Evolutionary conservation across 2,329 filamentous ascomycete species (phyloP), one percentile per base, ranked within the genome.

Genomic region (Grosmannia penicillata): DNA sequence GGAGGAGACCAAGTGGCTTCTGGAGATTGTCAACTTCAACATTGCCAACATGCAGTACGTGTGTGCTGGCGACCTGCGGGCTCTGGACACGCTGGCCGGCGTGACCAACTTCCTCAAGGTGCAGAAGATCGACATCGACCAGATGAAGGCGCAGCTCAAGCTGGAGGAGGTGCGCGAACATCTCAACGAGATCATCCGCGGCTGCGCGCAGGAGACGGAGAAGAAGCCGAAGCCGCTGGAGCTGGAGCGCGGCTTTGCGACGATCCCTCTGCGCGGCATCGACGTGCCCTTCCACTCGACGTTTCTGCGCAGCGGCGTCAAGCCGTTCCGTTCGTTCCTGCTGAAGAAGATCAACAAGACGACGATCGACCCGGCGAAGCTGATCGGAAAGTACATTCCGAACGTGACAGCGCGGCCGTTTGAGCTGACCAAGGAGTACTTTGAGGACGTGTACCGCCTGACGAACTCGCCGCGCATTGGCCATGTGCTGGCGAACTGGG

Each of bases 321-420:
- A 98, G 72, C 91, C 93, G 33, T 98, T 98, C 85, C 76, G 91
- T 49, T 89, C 80, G 32, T 98, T 98, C 75, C 62, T 98, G 56
- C 79, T 96, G 51, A 98, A 96, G 82, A 98, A 98, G 75, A 96
- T 98, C 66, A 86, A 96, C 72, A 94, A 93, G 76, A 95, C 87
- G 19, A 93, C 83, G 38, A 96, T 98, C 58, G 91, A 98, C 58
- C 91, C 91, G 6, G 82, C 83, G 58, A 96, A 96, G 71, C 66
- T 98, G 53, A 73, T 98, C 49, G 91, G 91, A 53, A 98, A 98
- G 65, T 98, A 98, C 65, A 96, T 98, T 49, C 91, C 91, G 50
- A 98, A 98, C 62, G 93, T 98, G 49, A 98, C 91, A 40, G 91
- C 91, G 42, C 79, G 79, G 62, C 91, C 91, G 14, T 98, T 98